Conservation (phyloP, 2,329 filamentous ascomycete genomes). For the Aureobasidium pullulans region DNA sequence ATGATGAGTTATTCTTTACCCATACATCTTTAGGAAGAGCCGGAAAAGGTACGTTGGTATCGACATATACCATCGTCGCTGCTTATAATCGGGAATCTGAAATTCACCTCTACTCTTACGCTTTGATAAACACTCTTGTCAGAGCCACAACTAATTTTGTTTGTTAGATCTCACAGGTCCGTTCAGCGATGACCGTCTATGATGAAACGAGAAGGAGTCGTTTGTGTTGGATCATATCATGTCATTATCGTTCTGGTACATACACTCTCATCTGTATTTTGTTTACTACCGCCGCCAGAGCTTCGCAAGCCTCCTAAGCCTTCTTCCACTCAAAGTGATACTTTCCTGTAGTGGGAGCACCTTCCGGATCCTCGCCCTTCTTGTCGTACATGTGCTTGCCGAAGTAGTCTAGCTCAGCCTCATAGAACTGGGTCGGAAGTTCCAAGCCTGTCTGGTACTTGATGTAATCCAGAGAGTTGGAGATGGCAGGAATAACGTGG, state of each 20-base stretch:
- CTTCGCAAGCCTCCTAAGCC: constrained; percentile 29
- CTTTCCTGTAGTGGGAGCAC: constrained; percentile 48
- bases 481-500: constrained; percentile 53
- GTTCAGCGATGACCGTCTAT: background rate
- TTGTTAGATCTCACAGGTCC: background rate
- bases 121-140: background rate
- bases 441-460: constrained; percentile 55
- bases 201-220: too few species aligned
- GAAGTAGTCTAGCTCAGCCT: constrained; percentile 65
- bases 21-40: constrained; percentile 42
- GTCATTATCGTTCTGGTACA: constrained; percentile 6
- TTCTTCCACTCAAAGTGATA: constrained; percentile 59
- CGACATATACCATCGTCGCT: constrained; percentile 43
- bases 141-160: background rate
- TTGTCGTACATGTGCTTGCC: constrained; percentile 60
- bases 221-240: background rate
- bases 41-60: constrained; percentile 46
- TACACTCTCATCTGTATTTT: background rate
- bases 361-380: constrained; percentile 44
- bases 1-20: constrained; percentile 31
- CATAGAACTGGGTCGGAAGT: constrained; percentile 61
- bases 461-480: constrained; percentile 57
- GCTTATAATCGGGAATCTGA: constrained; percentile 44
- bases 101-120: constrained; percentile 16
- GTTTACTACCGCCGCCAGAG: background rate